These are phyloP conservation scores for Talaromyces borbonicus DNA, from an alignment of 495 filamentous ascomycete genomes.

Conservation along the genomic window DNA sequence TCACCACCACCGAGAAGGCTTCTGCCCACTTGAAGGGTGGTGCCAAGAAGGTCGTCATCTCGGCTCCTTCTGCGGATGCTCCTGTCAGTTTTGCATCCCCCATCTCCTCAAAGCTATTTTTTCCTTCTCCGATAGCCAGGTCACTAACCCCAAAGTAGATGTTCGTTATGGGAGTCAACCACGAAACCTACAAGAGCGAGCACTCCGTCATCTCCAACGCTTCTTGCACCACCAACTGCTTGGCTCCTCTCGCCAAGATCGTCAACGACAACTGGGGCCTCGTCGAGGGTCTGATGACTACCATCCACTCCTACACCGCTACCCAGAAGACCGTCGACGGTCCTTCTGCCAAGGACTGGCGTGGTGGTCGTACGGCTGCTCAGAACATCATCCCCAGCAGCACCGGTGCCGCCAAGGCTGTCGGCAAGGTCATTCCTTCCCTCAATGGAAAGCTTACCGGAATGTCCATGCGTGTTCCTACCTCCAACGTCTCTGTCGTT, in stretches of 20 bases:
- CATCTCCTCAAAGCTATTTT: neutral
- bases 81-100: constrained; percentile 31
- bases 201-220: constrained; percentile 95
- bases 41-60: constrained; percentile 99
- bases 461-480: constrained; percentile 98
- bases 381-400: constrained; percentile 99
- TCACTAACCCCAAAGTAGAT: constrained; percentile 33
- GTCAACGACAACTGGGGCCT: constrained; percentile 96
- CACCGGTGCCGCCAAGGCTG: constrained; percentile 98
- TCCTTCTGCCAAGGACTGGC: constrained; percentile 97
- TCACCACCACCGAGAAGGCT: constrained; percentile 97
- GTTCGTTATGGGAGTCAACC: constrained; percentile 99
- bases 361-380: constrained; percentile 94
- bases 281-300: constrained; percentile 99
- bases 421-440: constrained; percentile 96
- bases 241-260: constrained; percentile 98
- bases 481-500: constrained; percentile 97
- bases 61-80: constrained; percentile 95
- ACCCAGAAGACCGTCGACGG: constrained; percentile 99
- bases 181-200: constrained; percentile 80
- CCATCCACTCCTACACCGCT: constrained; percentile 98
- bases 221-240: constrained; percentile 99
- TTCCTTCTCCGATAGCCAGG: neutral
- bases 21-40: constrained; percentile 93
- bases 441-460: constrained; percentile 99